Conservation (phyloP, 2,329 filamentous ascomycete genomes). For the Fusarium zealandicum region DNA sequence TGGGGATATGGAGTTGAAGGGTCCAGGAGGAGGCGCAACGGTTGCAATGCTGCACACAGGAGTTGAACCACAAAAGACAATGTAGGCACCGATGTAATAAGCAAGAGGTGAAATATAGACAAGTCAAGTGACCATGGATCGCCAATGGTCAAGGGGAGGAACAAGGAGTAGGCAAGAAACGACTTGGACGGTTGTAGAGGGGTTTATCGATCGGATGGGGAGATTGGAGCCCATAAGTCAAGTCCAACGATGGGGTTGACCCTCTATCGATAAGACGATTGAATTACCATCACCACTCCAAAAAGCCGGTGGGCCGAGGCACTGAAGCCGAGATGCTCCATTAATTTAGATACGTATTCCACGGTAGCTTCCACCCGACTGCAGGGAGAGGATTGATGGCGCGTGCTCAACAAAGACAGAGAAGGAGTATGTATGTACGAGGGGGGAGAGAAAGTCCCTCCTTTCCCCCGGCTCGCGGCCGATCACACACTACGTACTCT, state of each 20-base stretch:
- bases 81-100: background rate
- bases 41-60: slow-evolving; percentile 1
- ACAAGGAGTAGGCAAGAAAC: slow-evolving; percentile 3
- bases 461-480: slow-evolving; percentile 17
- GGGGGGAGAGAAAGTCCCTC: slow-evolving; percentile 13
- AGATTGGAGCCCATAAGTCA: slow-evolving; percentile 5
- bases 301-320: slow-evolving; percentile 41
- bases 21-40: slow-evolving; percentile 11
- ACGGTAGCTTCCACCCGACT: too few relatives aligned
- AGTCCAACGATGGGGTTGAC: slow-evolving; percentile 20
- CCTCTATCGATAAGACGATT: slow-evolving; percentile 35
- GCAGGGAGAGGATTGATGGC: slow-evolving; percentile 2
- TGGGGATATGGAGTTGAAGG: slow-evolving; percentile 29
- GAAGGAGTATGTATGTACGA: too few relatives aligned
- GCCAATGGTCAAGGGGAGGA: background rate
- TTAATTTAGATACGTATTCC: background rate
- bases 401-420: slow-evolving; percentile 30
- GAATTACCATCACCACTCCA: slow-evolving; percentile 13
- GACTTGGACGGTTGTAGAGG: slow-evolving; percentile 22
- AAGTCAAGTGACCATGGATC: background rate
- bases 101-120: background rate
- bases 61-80: background rate
- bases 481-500: background rate
- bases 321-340: slow-evolving; percentile 19
- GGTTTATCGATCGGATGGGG: slow-evolving; percentile 35